These are phyloP conservation scores for Hyaloscypha hepaticicola DNA, from an alignment of 495 filamentous ascomycete species.

Conservation along the genomic window DNA sequence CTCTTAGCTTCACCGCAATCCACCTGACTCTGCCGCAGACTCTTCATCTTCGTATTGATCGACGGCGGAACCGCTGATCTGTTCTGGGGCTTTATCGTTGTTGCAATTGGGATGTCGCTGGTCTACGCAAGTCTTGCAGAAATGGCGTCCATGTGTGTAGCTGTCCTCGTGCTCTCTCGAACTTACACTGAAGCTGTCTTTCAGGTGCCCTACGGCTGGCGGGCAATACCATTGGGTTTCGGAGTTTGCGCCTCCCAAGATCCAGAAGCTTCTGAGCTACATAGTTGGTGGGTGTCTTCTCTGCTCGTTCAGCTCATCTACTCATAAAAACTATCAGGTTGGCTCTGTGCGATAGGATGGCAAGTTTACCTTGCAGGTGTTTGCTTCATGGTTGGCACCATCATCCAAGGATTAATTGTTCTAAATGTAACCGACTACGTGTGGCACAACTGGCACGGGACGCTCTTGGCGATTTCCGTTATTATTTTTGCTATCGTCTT, in stretches of 20 bases:
- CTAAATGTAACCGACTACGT: slow-evolving; percentile 44
- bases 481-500: slow-evolving; percentile 38
- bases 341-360: slow-evolving; percentile 62
- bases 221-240: slow-evolving; percentile 51
- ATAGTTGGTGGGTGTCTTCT: slow-evolving; percentile 38
- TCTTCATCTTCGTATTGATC: background rate
- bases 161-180: background rate
- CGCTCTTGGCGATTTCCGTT: slow-evolving; percentile 43
- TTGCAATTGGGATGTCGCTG: background rate
- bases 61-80: slow-evolving; percentile 3
- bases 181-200: background rate
- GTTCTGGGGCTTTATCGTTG: slow-evolving; percentile 8
- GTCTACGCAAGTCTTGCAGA: slow-evolving; percentile 6
- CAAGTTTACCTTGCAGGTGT: slow-evolving; percentile 53
- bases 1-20: background rate
- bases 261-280: slow-evolving; percentile 58
- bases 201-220: slow-evolving; percentile 27
- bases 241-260: slow-evolving; percentile 53
- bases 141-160: slow-evolving; percentile 4
- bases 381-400: slow-evolving; percentile 54
- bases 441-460: slow-evolving; percentile 46
- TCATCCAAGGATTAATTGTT: slow-evolving; percentile 49
- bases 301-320: background rate
- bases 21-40: background rate
- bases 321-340: slow-evolving; percentile 37